These are phyloP conservation scores for Lyophyllum decastes DNA, from an alignment of 768 basidiomycete species.

Conservation along the genomic window DNA sequence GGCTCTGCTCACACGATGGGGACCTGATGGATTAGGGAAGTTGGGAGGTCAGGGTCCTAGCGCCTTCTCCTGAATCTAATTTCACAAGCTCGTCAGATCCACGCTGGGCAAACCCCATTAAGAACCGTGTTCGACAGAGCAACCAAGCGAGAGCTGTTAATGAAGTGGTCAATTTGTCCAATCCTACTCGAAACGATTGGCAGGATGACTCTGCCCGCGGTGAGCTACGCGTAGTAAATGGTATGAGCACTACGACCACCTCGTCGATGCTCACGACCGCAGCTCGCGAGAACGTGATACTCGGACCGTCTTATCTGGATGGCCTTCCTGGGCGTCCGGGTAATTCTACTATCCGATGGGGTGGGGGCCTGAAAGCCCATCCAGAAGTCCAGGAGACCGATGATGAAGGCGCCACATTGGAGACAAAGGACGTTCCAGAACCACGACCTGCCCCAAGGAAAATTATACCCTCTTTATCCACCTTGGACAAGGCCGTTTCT, in stretches of 20 bases:
- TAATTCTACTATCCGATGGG: constrained; percentile 63
- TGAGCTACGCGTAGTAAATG: constrained; percentile 79
- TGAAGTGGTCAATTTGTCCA: constrained; percentile 72
- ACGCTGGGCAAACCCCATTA: constrained; percentile 87
- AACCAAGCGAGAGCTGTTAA: constrained; percentile 76
- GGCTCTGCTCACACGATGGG: constrained; percentile 85
- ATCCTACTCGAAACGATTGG: constrained; percentile 50
- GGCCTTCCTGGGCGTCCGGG: constrained; percentile 57
- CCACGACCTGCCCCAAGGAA: constrained; percentile 48
- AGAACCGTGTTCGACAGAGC: constrained; percentile 66
- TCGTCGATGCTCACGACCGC: constrained; percentile 78
- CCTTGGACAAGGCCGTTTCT: constrained; percentile 91
- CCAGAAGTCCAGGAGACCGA: constrained; percentile 67
- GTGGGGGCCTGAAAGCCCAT: constrained; percentile 61
- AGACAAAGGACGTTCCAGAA: constrained; percentile 30
- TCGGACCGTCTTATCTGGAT: constrained; percentile 44
- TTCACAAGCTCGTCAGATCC: constrained; percentile 59
- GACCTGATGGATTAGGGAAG: constrained; percentile 86
- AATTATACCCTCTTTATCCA: constrained; percentile 85
- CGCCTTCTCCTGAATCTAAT: constrained; percentile 35
- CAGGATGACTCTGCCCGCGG: constrained; percentile 44
- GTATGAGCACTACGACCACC: constrained; percentile 34
- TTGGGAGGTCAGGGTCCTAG: constrained; percentile 64
- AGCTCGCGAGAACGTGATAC: constrained; percentile 65
- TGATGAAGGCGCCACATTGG: constrained; percentile 40